A percentile compares a stretch with the other conserved stretches of the same genome.
Conservation (phyloP, 2,329 filamentous ascomycete species). For the Penicillium sp. region DNA sequence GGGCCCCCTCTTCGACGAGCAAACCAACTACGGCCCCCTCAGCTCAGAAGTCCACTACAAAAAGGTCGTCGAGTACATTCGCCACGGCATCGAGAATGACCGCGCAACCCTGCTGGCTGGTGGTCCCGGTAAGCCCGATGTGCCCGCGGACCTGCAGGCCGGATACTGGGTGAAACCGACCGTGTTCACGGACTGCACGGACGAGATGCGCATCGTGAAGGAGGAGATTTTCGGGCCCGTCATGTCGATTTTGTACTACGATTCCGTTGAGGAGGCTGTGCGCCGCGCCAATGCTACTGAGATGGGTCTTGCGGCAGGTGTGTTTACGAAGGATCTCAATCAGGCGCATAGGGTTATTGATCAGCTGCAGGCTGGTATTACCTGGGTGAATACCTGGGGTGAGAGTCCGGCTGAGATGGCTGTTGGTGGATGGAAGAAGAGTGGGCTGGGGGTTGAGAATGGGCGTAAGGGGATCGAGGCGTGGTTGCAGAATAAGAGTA, state of each 20-base stretch:
- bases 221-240: conserved; percentile 92
- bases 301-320: conserved; percentile 78
- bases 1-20: conserved; percentile 69
- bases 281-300: conserved; percentile 73
- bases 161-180: conserved; percentile 88
- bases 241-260: conserved; percentile 77
- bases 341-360: conserved; percentile 71
- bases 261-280: conserved; percentile 69
- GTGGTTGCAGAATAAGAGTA: conserved; percentile 87
- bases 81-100: conserved; percentile 72
- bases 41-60: conserved; percentile 73
- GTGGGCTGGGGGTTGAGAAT: conserved; percentile 85
- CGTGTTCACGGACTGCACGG: conserved; percentile 82
- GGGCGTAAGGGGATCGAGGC: conserved; percentile 75
- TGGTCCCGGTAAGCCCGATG: conserved; percentile 62
- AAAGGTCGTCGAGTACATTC: conserved; percentile 78
- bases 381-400: conserved; percentile 94
- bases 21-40: conserved; percentile 82
- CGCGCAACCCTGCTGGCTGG: conserved; percentile 73
- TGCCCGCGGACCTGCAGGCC: conserved; percentile 54
- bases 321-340: conserved; percentile 77
- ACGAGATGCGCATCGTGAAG: conserved; percentile 74
- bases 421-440: conserved; percentile 90
- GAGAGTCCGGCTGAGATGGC: conserved; percentile 90
- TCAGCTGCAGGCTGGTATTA: conserved; percentile 78